Evolutionary conservation across 768 basidiomycete genomes (phyloP).

Genomic region (Suillus weaverae): DNA sequence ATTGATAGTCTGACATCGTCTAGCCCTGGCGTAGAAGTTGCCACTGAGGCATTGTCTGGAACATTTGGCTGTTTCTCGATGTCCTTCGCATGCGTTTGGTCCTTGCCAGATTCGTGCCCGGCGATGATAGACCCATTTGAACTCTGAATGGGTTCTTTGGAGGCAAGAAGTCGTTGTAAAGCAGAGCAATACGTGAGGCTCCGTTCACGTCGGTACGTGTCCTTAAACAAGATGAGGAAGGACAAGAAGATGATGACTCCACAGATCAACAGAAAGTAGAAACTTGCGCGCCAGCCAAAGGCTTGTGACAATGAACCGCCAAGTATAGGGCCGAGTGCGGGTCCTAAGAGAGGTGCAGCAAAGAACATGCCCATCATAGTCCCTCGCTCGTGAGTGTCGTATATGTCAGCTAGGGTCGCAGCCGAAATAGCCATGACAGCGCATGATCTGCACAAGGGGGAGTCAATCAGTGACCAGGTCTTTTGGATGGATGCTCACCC

Average conservation of each 20-base stretch:
- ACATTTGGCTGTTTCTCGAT: slow-evolving; percentile 19
- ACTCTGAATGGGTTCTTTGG: slow-evolving; percentile 20
- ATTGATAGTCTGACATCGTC: slow-evolving; percentile 54
- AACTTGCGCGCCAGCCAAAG: slow-evolving; percentile 77
- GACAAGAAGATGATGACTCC: slow-evolving; percentile 51
- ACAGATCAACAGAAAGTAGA: slow-evolving; percentile 78
- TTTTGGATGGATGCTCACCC: slow-evolving; percentile 42
- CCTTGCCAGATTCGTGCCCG: slow-evolving; percentile 11
- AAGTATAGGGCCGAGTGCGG: slow-evolving; percentile 68
- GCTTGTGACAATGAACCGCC: slow-evolving; percentile 67
- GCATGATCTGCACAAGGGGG: slow-evolving; percentile 45
- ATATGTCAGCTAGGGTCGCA: slow-evolving; percentile 77
- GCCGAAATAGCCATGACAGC: slow-evolving; percentile 73
- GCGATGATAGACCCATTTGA: slow-evolving; percentile 20
- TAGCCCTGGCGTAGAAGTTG: slow-evolving; percentile 15
- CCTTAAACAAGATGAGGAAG: slow-evolving; percentile 71
- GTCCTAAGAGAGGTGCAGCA: slow-evolving; percentile 77
- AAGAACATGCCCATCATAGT: slow-evolving; percentile 82
- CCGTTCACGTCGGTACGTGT: slow-evolving; percentile 81
- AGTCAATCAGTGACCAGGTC: slow-evolving; percentile 8
- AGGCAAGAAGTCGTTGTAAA: slow-evolving; percentile 44
- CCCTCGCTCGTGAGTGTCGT: slow-evolving; percentile 71
- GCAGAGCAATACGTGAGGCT: slow-evolving; percentile 78
- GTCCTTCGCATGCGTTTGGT: slow-evolving; percentile 16
- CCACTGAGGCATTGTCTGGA: slow-evolving; percentile 15